Base-by-base conservation (phyloP, 345 rosid genomes). In the Cochlearia excelsa region DNA sequence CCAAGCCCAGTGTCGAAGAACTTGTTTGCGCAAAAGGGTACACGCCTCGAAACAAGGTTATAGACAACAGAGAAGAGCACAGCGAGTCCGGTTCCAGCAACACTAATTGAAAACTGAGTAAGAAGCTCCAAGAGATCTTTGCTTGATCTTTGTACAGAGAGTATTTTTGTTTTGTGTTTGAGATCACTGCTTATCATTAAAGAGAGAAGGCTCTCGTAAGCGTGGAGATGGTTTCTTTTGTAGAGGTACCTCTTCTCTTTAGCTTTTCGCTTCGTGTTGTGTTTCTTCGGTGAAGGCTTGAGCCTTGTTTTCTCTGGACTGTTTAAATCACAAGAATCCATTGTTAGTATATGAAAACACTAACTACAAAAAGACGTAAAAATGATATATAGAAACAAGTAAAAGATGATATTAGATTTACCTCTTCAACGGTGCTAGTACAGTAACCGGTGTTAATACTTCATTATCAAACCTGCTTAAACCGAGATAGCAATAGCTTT, bases 61-160 rank as follows among this genome's bases (percentile, higher is more conserved):
- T 75, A 79, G 37, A 65, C 8, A 7, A 93, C 83, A 16, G 86
- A 77, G 65, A 93, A 84, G 49, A 89, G 71, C 66, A 93, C 83
- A 27, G 97, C 88, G 4, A 93, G 70, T 50, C 97, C 97, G 31
- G 88, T 84, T 45, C 99, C 99, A 46, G 94, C 92, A 9, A 80
- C 85, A 62, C 79, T 75, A 6, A 81, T 76, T 49, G 99, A 89
- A 62, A 85, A 78, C 72, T 80, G 82, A 61, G 77, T 83, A 56
- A 89, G 76, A 57, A 87, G 91, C 62, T 79, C 80, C 1, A 88
- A 90, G 46, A 92, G 84, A 43, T 92, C 96, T 5, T 88, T 74
- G 51, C 87, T 84, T 37, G 96, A 71, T 66, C 78, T 92, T 75
- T 84, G 86, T 46, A 88, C 72, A 30, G 93, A 77, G 44, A 74